These are phyloP conservation scores for Cicer cuneatum DNA, from an alignment of 306 rosid species.

Conservation along the genomic window DNA sequence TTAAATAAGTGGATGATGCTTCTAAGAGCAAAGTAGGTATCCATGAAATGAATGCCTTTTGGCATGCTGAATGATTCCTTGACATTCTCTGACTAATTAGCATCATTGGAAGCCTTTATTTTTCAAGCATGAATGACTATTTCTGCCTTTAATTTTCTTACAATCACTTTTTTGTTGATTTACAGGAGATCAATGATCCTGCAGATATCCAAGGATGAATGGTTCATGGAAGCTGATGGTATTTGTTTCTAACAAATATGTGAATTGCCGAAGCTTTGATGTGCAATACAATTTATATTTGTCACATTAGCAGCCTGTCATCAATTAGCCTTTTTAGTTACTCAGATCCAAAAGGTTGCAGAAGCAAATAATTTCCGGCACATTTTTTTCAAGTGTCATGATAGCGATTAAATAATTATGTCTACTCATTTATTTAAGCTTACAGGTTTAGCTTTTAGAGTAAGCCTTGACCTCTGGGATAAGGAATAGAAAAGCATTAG, in stretches of 20 bases:
- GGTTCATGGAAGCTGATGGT: constrained; percentile 30
- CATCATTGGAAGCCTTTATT: constrained; percentile 11
- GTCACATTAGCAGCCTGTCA: constrained; percentile 39
- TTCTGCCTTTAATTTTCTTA: constrained; percentile 13
- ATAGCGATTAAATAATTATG: constrained; percentile 23
- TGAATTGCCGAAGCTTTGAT: constrained; percentile 10
- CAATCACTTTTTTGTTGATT: constrained; percentile 21
- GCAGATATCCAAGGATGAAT: constrained; percentile 48
- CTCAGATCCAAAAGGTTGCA: constrained; percentile 36
- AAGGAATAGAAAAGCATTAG: constrained; percentile 34
- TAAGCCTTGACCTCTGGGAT: constrained; percentile 36
- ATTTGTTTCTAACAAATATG: constrained; percentile 27
- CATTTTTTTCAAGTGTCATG: constrained; percentile 18
- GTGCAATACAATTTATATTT: constrained; percentile 21
- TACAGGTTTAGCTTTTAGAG: constrained; percentile 30
- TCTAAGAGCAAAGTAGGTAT: background rate
- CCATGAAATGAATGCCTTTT: background rate
- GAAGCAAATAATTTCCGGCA: constrained; percentile 37
- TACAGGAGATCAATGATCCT: constrained; percentile 64
- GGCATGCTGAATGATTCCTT: background rate
- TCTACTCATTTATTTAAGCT: background rate
- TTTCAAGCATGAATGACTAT: constrained; percentile 10
- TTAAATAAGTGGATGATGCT: background rate
- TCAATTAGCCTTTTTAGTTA: constrained; percentile 35
- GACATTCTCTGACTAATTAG: background rate